These are phyloP conservation scores for Chrysanthemum makinoi DNA, from an alignment of 129 eudicot genomes.

Conservation along the genomic window DNA sequence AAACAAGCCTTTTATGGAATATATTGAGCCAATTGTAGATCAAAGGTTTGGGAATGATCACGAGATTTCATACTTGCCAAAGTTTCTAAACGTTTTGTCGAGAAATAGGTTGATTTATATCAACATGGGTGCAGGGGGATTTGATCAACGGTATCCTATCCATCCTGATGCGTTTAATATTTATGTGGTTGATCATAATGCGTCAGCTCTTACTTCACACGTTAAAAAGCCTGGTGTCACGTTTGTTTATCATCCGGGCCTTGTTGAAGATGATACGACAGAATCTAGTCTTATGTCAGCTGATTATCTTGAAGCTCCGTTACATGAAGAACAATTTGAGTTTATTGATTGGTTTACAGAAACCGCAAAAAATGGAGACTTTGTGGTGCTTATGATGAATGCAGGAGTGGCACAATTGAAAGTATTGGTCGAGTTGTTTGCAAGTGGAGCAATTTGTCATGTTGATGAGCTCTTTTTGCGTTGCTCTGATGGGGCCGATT, in stretches of 20 bases:
- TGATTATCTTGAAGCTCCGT: slow-evolving; percentile 49
- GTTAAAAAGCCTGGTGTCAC: slow-evolving; percentile 78
- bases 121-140: slow-evolving; percentile 69
- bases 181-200: slow-evolving; percentile 71
- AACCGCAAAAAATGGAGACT: slow-evolving; percentile 50
- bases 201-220: slow-evolving; percentile 63
- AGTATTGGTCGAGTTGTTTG: slow-evolving; percentile 61
- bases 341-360: slow-evolving; percentile 67
- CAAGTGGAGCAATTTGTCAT: slow-evolving; percentile 69
- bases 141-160: slow-evolving; percentile 38
- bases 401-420: slow-evolving; percentile 52
- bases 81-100: slow-evolving; percentile 48
- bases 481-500: slow-evolving; percentile 47
- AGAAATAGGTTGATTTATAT: slow-evolving; percentile 68
- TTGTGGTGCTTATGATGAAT: slow-evolving; percentile 83
- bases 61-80: slow-evolving; percentile 52
- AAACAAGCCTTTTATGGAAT: slow-evolving; percentile 60
- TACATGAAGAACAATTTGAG: slow-evolving; percentile 69
- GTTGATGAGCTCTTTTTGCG: slow-evolving; percentile 79
- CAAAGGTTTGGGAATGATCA: background rate
- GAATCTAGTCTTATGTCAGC: slow-evolving; percentile 39
- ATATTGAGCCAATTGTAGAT: slow-evolving; percentile 61
- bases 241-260: slow-evolving; percentile 77
- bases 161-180: slow-evolving; percentile 50
- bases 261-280: slow-evolving; percentile 38